phyloP scores from a whole-genome alignment of 1,139 yeast species.

The Yamadazyma epiphylla region DNA sequence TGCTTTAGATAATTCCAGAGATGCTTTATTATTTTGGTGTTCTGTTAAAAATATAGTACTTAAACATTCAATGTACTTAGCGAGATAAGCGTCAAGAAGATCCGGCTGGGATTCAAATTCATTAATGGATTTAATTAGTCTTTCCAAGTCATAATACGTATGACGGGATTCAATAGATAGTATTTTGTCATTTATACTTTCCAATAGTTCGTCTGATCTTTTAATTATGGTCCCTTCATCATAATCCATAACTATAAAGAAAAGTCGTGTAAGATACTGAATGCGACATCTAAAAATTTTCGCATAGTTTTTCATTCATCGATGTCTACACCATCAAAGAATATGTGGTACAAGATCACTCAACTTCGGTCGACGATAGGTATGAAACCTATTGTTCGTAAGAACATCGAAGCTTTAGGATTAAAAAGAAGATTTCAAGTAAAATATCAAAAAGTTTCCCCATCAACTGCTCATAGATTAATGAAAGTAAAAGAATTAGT shows the following conservation, averaged over 20 bases:
- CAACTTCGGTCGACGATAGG: conserved; percentile 84
- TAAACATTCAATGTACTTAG: conserved; percentile 25
- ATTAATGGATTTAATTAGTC: no score
- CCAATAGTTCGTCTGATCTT: background rate
- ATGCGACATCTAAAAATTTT: conserved; percentile 5
- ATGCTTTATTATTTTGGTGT: background rate
- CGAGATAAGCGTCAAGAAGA: conserved; percentile 41
- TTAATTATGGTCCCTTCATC: background rate
- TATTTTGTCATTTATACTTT: no score
- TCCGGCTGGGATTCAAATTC: conserved; percentile 59
- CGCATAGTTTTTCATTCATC: no score
- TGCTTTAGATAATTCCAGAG: conserved; percentile 3
- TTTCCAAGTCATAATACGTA: no score
- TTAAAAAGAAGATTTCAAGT: conserved; percentile 70
- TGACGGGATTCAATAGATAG: no score
- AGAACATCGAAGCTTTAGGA: conserved; percentile 71
- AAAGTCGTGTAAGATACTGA: no score
- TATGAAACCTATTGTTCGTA: conserved; percentile 64
- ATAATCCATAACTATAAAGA: background rate
- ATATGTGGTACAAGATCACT: conserved; percentile 54
- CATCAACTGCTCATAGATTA: conserved; percentile 81
- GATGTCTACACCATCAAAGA: conserved; percentile 1
- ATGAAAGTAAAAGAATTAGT: conserved; percentile 84
- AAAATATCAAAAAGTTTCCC: conserved; percentile 69
- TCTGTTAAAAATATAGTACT: conserved; percentile 22